Conservation (phyloP, 2,329 filamentous ascomycete species). For the Botrytis sinoallii region DNA sequence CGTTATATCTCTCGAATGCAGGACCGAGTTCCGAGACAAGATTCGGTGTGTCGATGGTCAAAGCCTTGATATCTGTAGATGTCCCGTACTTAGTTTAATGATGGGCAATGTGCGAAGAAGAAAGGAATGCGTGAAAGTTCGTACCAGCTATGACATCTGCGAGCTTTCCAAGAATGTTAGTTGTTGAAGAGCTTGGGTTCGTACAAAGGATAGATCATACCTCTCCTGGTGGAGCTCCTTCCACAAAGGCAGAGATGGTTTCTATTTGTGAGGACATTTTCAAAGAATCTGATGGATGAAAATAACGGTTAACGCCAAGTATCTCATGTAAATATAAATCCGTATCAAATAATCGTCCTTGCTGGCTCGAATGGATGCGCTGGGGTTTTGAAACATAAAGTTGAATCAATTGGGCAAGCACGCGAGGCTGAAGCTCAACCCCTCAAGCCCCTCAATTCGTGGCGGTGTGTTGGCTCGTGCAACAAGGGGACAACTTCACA, state of each 20-base stretch:
- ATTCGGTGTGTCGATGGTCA: conserved; percentile 67
- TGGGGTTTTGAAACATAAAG: conserved; percentile 13
- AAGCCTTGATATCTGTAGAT: conserved; percentile 76
- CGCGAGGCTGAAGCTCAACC: conserved; percentile 8
- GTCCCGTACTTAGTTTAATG: background rate
- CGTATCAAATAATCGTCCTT: background rate
- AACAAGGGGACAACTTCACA: background rate
- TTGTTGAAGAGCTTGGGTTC: conserved; percentile 24
- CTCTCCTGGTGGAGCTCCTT: conserved; percentile 94
- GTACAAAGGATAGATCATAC: conserved; percentile 49
- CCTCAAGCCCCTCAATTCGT: conserved; percentile 10
- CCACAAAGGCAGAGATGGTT: conserved; percentile 79
- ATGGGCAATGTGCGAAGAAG: background rate
- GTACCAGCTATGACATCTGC: conserved; percentile 84
- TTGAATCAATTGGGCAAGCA: conserved; percentile 11
- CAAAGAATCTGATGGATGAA: background rate
- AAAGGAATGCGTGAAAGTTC: conserved; percentile 8
- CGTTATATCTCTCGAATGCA: conserved; percentile 92
- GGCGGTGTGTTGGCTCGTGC: conserved; percentile 8
- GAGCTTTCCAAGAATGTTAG: conserved; percentile 55
- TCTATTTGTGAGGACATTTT: conserved; percentile 45
- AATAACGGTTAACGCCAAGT: background rate
- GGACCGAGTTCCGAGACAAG: conserved; percentile 71
- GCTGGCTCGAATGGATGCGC: conserved; percentile 14
- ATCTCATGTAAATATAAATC: conserved; percentile 2